Evolutionary conservation across 2,329 filamentous ascomycete species (phyloP), one percentile per base, ranked within the genome.

Genomic region (Xylaria digitata): DNA sequence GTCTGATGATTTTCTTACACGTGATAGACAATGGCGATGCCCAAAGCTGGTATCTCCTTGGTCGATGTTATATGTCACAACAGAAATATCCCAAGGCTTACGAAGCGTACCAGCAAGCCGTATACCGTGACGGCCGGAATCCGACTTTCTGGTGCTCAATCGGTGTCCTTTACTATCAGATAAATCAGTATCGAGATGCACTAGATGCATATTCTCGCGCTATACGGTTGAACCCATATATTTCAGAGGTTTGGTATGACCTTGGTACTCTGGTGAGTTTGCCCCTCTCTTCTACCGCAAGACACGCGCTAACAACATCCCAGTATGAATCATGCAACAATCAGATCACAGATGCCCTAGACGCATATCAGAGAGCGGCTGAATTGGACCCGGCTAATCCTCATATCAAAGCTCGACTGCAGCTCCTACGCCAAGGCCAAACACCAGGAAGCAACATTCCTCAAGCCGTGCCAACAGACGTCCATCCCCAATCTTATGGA

Each of bases 81-180:
- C 93, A 97, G 79, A 98, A 98, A 80, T 98, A 98, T 75, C 95
- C 95, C 75, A 98, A 98, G 80, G 96, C 96, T 0, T 98, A 98
- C 75, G 96, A 99, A 78, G 95, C 96, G 6, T 98, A 98, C 80
- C 96, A 99, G 78, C 96, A 99, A 83, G 96, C 96, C 2, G 96
- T 99, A 45, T 99, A 99, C 78, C 93, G 96, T 64, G 96, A 99
- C 78, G 96, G 96, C 40, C 91, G 96, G 73, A 98, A 98, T 78
- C 96, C 96, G 19, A 98, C 96, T 1, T 99, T 98, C 84, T 99
- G 96, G 96, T 98, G 96, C 83, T 98, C 95, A 9, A 99, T 99
- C 77, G 96, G 96, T 78, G 96, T 99, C 17, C 86, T 99, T 66
- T 99, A 99, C 80, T 99, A 98, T 82, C 96, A 98, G 82, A 99